A percentile compares a stretch with the other conserved stretches of the same genome.
phyloP scores from a whole-genome alignment of 2,329 filamentous ascomycete species.

The Zymoseptoria ardabiliae region DNA sequence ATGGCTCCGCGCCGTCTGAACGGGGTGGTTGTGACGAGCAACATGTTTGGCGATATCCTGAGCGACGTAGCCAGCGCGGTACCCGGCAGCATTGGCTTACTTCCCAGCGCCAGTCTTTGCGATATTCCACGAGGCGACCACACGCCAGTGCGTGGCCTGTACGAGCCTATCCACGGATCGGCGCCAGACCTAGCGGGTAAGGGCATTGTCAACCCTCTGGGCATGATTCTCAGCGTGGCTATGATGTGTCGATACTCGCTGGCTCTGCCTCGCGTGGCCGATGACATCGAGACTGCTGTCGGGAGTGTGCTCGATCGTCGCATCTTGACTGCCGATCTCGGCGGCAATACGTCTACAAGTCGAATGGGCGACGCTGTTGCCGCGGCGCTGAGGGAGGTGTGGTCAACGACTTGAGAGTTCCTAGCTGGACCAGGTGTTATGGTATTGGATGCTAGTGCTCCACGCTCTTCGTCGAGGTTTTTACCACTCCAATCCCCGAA shows the following conservation, averaged over 20 bases:
- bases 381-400: conserved; percentile 48
- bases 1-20: conserved; percentile 85
- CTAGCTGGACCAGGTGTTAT: no score
- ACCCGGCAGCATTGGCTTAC: conserved; percentile 78
- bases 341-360: conserved; percentile 62
- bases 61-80: conserved; percentile 91
- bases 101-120: conserved; percentile 79
- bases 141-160: conserved; percentile 78
- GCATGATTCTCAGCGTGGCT: conserved; percentile 80
- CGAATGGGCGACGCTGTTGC: conserved; percentile 78
- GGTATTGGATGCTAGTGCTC: no score
- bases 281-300: conserved; percentile 72
- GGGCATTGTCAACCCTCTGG: conserved; percentile 76
- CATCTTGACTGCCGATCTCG: conserved; percentile 73
- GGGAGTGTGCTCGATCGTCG: conserved; percentile 69
- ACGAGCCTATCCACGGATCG: conserved; percentile 92
- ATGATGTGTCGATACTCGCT: conserved; percentile 96
- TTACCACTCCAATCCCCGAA: no score
- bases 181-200: conserved; percentile 88
- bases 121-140: conserved; percentile 77
- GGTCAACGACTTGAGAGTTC: no score
- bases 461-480: no score
- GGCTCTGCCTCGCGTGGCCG: conserved; percentile 60
- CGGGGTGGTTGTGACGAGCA: conserved; percentile 84
- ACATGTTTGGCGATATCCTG: conserved; percentile 92